Evolutionary conservation across 2,329 filamentous ascomycete genomes (phyloP).

Genomic region (Atkinsonella texensis): DNA sequence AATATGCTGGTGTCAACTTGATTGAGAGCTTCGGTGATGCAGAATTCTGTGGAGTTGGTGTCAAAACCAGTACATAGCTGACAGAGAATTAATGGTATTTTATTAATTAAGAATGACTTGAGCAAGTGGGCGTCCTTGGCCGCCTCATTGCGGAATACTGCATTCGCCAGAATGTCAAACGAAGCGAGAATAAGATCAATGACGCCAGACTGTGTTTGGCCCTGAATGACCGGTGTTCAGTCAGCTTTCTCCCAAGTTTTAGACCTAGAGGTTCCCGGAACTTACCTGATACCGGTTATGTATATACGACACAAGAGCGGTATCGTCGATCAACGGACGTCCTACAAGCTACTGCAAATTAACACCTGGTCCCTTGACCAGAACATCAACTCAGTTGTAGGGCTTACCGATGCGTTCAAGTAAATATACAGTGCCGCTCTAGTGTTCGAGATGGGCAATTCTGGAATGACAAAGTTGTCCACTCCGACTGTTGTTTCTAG

Average conservation of each 20-base stretch:
- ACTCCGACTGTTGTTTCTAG: conserved; percentile 44
- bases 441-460: conserved; percentile 61
- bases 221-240: conserved; percentile 28
- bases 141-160: conserved; percentile 55
- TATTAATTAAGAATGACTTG: conserved; percentile 74
- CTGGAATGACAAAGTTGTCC: conserved; percentile 43
- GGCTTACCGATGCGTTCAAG: conserved; percentile 62
- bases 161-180: conserved; percentile 83
- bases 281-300: conserved; percentile 70
- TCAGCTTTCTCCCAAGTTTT: conserved; percentile 5
- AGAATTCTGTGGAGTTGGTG: conserved; percentile 60
- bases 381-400: neutral
- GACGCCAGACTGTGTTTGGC: conserved; percentile 63
- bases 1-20: conserved; percentile 75
- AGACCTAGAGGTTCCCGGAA: neutral
- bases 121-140: conserved; percentile 55
- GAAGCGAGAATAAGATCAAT: conserved; percentile 77
- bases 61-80: conserved; percentile 43
- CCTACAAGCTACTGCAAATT: conserved; percentile 51
- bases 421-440: conserved; percentile 78
- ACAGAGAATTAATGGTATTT: conserved; percentile 42
- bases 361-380: neutral
- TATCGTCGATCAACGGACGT: conserved; percentile 73
- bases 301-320: conserved; percentile 64
- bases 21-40: conserved; percentile 59